A percentile compares a stretch with the other conserved stretches of the same genome.
Evolutionary conservation across 805 yeast genomes (phyloP).

Genomic region (Metschnikowia bowlesiae): DNA sequence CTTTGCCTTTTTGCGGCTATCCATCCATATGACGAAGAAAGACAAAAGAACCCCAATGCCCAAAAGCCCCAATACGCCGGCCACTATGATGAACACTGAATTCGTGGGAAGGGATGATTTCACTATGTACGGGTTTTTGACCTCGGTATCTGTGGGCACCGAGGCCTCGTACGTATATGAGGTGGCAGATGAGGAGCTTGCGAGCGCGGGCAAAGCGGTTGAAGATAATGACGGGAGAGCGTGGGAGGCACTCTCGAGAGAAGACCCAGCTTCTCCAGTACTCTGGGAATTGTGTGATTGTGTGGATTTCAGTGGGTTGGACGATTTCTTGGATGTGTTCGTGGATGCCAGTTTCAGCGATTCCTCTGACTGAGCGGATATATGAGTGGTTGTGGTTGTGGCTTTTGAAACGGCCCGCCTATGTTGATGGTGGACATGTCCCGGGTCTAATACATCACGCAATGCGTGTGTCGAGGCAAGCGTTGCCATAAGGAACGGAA

Average conservation of each 20-base stretch:
- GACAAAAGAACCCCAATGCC: conserved; percentile 16
- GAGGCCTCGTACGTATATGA: conserved; percentile 11
- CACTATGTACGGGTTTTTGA: conserved; percentile 19
- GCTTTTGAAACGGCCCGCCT: background rate
- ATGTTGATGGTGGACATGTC: conserved; percentile 3
- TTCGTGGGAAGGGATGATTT: conserved; percentile 26
- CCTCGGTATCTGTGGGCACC: conserved; percentile 7
- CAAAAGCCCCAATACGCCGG: conserved; percentile 19
- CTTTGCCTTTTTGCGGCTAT: conserved; percentile 21
- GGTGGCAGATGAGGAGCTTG: conserved; percentile 12
- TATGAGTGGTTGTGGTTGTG: background rate
- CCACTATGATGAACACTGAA: conserved; percentile 36
- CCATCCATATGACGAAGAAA: conserved; percentile 19
- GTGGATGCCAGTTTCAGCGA: background rate
- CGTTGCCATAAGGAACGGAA: background rate
- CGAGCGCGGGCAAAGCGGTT: conserved; percentile 13
- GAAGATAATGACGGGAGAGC: conserved; percentile 3
- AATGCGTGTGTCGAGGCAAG: background rate
- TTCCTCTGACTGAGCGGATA: background rate
- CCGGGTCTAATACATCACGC: background rate
- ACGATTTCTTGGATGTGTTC: background rate
- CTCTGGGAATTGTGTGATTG: background rate
- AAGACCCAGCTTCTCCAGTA: background rate
- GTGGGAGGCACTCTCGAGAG: background rate
- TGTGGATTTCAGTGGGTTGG: background rate